phyloP scores from a whole-genome alignment of 1,284 basidiomycete species.

The Schizopora paradoxa region DNA sequence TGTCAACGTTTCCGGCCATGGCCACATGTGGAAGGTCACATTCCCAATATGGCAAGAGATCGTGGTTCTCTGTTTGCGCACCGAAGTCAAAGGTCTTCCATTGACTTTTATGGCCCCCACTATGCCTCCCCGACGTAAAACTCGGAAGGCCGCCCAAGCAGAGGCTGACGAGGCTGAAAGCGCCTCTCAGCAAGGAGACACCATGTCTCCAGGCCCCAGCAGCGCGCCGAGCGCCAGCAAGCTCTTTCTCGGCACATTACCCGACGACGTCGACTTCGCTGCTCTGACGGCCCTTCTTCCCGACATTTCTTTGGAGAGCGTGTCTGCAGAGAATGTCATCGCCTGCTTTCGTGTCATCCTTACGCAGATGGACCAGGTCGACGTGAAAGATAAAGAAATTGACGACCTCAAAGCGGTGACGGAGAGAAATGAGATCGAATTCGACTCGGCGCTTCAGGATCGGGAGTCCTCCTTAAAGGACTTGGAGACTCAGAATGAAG shows the following conservation, averaged over 20 bases:
- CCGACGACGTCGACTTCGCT: conserved; percentile 59
- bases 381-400: conserved; percentile 49
- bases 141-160: background rate
- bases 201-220: conserved; percentile 21
- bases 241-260: conserved; percentile 34
- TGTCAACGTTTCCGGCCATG: too few species aligned
- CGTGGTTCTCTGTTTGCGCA: conserved; percentile 38
- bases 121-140: conserved; percentile 17
- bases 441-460: conserved; percentile 75
- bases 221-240: background rate
- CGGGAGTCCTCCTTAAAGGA: conserved; percentile 54
- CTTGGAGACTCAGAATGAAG: conserved; percentile 45
- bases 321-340: conserved; percentile 52
- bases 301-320: conserved; percentile 48
- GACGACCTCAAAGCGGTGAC: conserved; percentile 61
- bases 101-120: background rate
- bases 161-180: conserved; percentile 22
- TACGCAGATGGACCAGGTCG: conserved; percentile 47
- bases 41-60: too few species aligned
- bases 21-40: too few species aligned
- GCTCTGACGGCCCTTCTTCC: conserved; percentile 47
- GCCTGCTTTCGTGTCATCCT: conserved; percentile 58
- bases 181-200: conserved; percentile 30
- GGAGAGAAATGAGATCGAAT: conserved; percentile 66
- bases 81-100: conserved; percentile 29